These are phyloP conservation scores for Beauveria australis DNA, from an alignment of 2,329 filamentous ascomycete species.

Conservation along the genomic window DNA sequence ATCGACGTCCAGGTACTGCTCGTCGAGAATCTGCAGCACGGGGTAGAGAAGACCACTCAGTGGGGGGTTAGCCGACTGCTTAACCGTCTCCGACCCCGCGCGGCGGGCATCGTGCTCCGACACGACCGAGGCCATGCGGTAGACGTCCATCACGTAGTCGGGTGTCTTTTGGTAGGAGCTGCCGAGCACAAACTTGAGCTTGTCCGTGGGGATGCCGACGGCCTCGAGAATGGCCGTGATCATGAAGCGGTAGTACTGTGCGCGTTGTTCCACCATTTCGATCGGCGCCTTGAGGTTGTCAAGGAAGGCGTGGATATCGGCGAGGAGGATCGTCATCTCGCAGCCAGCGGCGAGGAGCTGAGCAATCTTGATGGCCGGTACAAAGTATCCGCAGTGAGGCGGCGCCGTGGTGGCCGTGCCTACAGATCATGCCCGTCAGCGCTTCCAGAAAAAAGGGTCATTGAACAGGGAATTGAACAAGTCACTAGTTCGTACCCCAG, in stretches of 20 bases:
- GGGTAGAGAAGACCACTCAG: slow-evolving; percentile 42
- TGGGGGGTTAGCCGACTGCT: slow-evolving; percentile 73
- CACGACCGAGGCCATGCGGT: slow-evolving; percentile 62
- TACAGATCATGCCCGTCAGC: slow-evolving; percentile 17
- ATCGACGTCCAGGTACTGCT: slow-evolving; percentile 81
- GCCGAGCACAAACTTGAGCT: slow-evolving; percentile 76
- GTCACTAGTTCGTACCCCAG: slow-evolving; percentile 52
- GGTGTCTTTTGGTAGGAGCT: slow-evolving; percentile 68
- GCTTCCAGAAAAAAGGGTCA: not conserved
- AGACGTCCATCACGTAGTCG: slow-evolving; percentile 83
- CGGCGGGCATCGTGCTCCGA: slow-evolving; percentile 79
- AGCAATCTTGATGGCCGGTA: slow-evolving; percentile 81
- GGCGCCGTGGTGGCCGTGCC: slow-evolving; percentile 78
- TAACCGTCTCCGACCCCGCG: slow-evolving; percentile 88
- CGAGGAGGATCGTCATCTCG: slow-evolving; percentile 70
- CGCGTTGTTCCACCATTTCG: slow-evolving; percentile 75
- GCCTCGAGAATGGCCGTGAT: slow-evolving; percentile 70
- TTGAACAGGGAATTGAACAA: not conserved
- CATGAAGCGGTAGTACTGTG: slow-evolving; percentile 71
- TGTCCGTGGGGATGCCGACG: slow-evolving; percentile 69
- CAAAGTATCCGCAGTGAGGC: slow-evolving; percentile 84
- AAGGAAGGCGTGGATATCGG: slow-evolving; percentile 68
- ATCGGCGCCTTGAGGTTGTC: slow-evolving; percentile 81
- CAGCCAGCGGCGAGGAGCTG: slow-evolving; percentile 80
- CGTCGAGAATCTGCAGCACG: slow-evolving; percentile 75